phyloP scores from a whole-genome alignment of 2,329 filamentous ascomycete genomes.

The Cladosporium sphaerospermum region DNA sequence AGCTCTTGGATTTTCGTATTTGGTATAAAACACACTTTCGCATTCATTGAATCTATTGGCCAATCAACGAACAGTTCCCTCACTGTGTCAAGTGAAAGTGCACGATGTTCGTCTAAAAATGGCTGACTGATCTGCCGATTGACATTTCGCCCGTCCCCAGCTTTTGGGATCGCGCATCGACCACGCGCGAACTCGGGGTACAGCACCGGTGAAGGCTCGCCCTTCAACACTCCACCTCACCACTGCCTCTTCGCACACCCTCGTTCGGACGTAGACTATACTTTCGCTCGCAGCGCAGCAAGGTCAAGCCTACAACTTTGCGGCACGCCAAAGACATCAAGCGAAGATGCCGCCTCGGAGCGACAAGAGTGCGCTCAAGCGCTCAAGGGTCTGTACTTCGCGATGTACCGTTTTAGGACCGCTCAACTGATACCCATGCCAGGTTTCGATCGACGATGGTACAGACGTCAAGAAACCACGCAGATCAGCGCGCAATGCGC shows the following conservation, averaged over 20 bases:
- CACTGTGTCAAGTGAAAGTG: no score
- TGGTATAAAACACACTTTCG: no score
- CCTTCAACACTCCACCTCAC: no score
- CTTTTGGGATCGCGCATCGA: conserved; percentile 3
- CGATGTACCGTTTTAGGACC: no score
- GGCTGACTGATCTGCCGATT: not conserved
- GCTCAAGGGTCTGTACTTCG: conserved; percentile 57
- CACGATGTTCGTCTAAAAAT: not conserved
- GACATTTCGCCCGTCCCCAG: not conserved
- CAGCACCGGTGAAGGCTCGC: not conserved
- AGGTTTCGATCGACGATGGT: conserved; percentile 62
- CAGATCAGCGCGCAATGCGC: conserved; percentile 58
- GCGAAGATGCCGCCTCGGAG: conserved; percentile 22
- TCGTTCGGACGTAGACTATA: no score
- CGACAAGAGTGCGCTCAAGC: conserved; percentile 82
- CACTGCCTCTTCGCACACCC: no score
- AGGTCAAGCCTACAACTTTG: no score
- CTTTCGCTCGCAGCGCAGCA: no score
- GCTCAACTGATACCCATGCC: conserved; percentile 15
- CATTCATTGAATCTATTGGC: no score
- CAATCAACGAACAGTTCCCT: no score
- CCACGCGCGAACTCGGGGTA: not conserved
- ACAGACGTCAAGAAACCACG: conserved; percentile 75
- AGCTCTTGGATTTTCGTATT: no score
- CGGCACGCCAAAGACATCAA: no score